phyloP scores from a whole-genome alignment of 2,329 filamentous ascomycete species.

The Emericellopsis cladophorae region DNA sequence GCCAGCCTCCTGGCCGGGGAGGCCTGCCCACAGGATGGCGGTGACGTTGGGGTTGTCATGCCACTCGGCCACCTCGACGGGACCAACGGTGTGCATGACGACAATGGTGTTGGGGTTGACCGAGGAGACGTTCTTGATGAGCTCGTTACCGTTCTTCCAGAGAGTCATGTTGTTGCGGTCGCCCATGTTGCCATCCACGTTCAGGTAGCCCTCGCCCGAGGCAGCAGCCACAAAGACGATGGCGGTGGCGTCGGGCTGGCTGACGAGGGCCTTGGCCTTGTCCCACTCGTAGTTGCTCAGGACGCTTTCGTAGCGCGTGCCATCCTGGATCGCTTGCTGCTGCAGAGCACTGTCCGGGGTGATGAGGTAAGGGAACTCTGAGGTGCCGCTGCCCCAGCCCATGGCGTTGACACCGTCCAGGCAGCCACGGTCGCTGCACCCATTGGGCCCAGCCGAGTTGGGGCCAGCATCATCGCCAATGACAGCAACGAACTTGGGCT shows the following conservation, averaged over 20 bases:
- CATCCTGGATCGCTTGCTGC: slow-evolving; percentile 46
- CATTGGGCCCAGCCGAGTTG: slow-evolving; percentile 65
- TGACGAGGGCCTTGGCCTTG: slow-evolving; percentile 47
- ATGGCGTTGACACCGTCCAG: slow-evolving; percentile 53
- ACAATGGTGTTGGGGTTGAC: slow-evolving; percentile 83
- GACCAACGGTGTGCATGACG: slow-evolving; percentile 74
- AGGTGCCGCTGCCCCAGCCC: slow-evolving; percentile 67
- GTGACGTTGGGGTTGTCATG: slow-evolving; percentile 67
- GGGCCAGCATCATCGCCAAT: slow-evolving; percentile 76
- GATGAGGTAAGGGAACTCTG: slow-evolving; percentile 64
- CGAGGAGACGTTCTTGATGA: slow-evolving; percentile 70
- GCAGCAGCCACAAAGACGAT: slow-evolving; percentile 87
- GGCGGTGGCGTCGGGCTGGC: slow-evolving; percentile 52
- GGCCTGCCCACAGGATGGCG: slow-evolving; percentile 70
- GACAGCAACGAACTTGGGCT: slow-evolving; percentile 62
- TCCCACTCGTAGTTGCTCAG: slow-evolving; percentile 50
- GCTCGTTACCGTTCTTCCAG: slow-evolving; percentile 68
- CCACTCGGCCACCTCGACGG: slow-evolving; percentile 66
- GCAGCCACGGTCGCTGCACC: slow-evolving; percentile 57
- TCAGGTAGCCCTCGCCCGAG: slow-evolving; percentile 78
- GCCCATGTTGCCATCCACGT: slow-evolving; percentile 69
- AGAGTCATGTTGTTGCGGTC: slow-evolving; percentile 89
- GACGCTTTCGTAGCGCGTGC: slow-evolving; percentile 50
- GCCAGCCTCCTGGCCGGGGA: slow-evolving; percentile 75
- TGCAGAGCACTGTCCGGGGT: slow-evolving; percentile 62